Conservation (phyloP, 2,329 filamentous ascomycete genomes). For the Colletotrichum truncatum region DNA sequence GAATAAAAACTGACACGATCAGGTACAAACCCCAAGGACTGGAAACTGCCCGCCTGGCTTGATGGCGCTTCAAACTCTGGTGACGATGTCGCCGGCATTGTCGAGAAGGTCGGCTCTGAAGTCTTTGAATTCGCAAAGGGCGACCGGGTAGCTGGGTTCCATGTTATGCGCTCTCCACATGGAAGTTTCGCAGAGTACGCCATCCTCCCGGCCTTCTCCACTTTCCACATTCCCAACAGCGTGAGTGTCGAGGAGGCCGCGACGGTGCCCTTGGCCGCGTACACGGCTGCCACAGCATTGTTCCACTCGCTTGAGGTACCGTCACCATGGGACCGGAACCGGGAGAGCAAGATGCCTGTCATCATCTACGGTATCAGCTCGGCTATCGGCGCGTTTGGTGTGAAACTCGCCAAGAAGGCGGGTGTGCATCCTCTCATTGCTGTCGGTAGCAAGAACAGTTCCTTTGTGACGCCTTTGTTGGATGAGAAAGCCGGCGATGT, state of each 20-base stretch:
- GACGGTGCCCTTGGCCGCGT: constrained; percentile 63
- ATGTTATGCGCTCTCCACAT: constrained; percentile 58
- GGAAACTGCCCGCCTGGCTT: constrained; percentile 33
- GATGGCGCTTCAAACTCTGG: constrained; percentile 25
- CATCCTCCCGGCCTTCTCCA: constrained; percentile 62
- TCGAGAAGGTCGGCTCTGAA: constrained; percentile 32
- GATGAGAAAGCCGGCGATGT: constrained; percentile 25
- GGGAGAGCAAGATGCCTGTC: constrained; percentile 25
- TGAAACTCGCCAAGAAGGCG: constrained; percentile 59
- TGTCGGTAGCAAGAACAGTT: constrained; percentile 56
- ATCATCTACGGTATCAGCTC: constrained; percentile 60
- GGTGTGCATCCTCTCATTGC: constrained; percentile 68
- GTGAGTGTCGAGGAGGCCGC: constrained; percentile 65
- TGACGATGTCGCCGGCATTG: constrained; percentile 37
- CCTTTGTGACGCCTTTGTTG: constrained; percentile 23
- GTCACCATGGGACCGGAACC: constrained; percentile 50
- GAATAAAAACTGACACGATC: not conserved
- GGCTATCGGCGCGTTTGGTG: constrained; percentile 63
- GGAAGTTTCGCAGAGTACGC: constrained; percentile 72
- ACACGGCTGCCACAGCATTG: constrained; percentile 62
- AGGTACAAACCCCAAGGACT: constrained; percentile 40
- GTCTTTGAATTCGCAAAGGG: constrained; percentile 38
- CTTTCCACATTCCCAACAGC: constrained; percentile 61
- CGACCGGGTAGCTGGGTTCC: constrained; percentile 58
- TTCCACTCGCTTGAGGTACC: constrained; percentile 57